A percentile compares a stretch with the other conserved stretches of the same genome.
phyloP scores from a whole-genome alignment of 1,284 basidiomycete species.

The Ustilago sp. region DNA sequence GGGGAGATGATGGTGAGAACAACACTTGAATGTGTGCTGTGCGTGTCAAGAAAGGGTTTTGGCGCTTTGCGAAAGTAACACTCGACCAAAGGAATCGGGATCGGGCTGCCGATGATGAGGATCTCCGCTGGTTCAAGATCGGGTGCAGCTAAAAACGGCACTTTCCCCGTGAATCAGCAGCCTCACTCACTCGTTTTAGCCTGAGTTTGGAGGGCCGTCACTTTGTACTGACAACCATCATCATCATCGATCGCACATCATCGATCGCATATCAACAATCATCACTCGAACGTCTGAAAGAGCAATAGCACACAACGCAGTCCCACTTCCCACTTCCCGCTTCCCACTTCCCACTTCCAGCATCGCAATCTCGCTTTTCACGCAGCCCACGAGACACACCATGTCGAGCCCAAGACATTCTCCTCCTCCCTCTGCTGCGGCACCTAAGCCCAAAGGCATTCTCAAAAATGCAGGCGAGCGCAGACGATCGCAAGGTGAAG shows the following conservation, averaged over 20 bases:
- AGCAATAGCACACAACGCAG: neutral
- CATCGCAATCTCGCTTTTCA: neutral
- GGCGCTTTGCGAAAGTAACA: constrained; percentile 4
- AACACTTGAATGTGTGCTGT: neutral
- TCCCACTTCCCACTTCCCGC: too few species aligned
- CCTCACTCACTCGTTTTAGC: too few species aligned
- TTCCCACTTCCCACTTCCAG: neutral
- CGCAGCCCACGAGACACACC: neutral
- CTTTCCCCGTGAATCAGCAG: neutral
- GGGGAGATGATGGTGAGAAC: neutral
- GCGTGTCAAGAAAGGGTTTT: neutral
- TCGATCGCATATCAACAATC: too few species aligned
- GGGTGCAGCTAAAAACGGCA: neutral
- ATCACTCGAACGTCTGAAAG: neutral
- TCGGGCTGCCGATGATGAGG: neutral
- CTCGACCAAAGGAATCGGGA: neutral
- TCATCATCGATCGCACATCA: too few species aligned
- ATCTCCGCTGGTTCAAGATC: neutral
- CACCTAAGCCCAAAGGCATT: constrained; percentile 66
- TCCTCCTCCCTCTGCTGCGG: constrained; percentile 62
- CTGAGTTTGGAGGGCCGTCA: too few species aligned
- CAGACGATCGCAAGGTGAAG: constrained; percentile 39
- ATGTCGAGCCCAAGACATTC: constrained; percentile 59
- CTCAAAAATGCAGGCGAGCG: constrained; percentile 62
- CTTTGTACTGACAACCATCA: too few species aligned